phyloP scores from a whole-genome alignment of 2,329 filamentous ascomycete species.

The Metarhizium rileyi region DNA sequence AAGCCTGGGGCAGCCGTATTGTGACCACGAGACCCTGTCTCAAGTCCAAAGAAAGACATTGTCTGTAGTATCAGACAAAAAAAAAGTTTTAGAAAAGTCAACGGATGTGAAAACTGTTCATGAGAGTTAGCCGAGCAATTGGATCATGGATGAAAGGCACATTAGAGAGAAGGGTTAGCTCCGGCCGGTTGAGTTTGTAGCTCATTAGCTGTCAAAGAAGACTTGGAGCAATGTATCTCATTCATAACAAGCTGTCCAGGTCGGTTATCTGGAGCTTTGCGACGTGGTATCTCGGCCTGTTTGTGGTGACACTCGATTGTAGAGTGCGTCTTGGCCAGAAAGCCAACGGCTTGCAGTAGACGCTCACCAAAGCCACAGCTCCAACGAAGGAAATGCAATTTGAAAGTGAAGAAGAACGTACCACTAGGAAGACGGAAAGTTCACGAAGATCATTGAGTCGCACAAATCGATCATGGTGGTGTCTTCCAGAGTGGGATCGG shows the following conservation, averaged over 20 bases:
- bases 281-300: too few species aligned
- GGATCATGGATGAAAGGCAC: not conserved
- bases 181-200: too few species aligned
- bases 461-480: slow-evolving; percentile 34
- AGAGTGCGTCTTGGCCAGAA: not conserved
- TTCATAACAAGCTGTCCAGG: not conserved
- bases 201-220: not conserved
- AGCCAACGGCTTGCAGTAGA: not conserved
- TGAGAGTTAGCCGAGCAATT: not conserved
- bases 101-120: not conserved
- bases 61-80: slow-evolving; percentile 9
- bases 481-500: slow-evolving; percentile 20
- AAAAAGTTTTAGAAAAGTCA: not conserved
- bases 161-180: too few species aligned
- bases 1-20: slow-evolving; percentile 67
- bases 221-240: too few species aligned
- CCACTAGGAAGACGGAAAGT: slow-evolving; percentile 30
- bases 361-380: not conserved
- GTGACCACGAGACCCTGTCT: slow-evolving; percentile 51
- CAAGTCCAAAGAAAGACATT: slow-evolving; percentile 93
- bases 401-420: slow-evolving; percentile 17
- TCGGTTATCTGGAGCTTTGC: not conserved
- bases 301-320: too few species aligned
- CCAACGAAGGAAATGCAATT: not conserved
- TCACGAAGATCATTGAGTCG: slow-evolving; percentile 19